Conservation (phyloP, 2,329 filamentous ascomycete species). For the Diplocarpon rosae region DNA sequence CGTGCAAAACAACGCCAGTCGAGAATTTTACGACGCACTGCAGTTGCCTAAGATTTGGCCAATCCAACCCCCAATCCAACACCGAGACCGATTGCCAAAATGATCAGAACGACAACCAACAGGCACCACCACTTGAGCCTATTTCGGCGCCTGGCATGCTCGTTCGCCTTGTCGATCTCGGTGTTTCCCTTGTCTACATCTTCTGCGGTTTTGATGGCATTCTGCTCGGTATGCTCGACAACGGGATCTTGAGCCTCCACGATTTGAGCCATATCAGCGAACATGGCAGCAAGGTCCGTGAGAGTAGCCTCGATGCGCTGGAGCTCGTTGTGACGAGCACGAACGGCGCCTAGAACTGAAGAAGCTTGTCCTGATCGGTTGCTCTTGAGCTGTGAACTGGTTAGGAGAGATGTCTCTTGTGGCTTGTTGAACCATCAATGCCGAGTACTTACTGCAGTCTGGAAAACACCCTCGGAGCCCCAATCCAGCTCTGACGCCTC, state of each 20-base stretch:
- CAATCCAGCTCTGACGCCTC: constrained; percentile 61
- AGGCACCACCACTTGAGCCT: constrained; percentile 79
- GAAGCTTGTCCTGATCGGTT: constrained; percentile 65
- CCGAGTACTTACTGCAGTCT: constrained; percentile 55
- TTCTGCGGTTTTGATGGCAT: constrained; percentile 53
- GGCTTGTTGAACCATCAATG: neutral
- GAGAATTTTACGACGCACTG: neutral
- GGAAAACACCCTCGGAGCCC: constrained; percentile 72
- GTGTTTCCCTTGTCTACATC: constrained; percentile 60
- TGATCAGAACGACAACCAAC: constrained; percentile 46
- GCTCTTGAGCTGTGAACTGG: constrained; percentile 48
- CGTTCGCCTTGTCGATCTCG: constrained; percentile 58
- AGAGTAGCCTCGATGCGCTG: constrained; percentile 70
- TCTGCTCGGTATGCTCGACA: constrained; percentile 50
- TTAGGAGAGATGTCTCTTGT: constrained; percentile 12
- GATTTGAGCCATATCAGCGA: constrained; percentile 63
- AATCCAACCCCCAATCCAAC: constrained; percentile 32
- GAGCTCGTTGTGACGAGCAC: constrained; percentile 74
- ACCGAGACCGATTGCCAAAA: constrained; percentile 45
- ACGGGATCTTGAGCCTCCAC: constrained; percentile 61
- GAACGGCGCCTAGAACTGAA: constrained; percentile 65
- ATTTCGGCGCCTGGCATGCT: constrained; percentile 52
- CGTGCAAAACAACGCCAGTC: constrained; percentile 1
- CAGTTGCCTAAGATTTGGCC: constrained; percentile 10
- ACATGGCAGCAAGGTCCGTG: constrained; percentile 56